Evolutionary conservation across 192 early-diverging fungal species (phyloP).

Genomic region (Phlyctochytrium bullatum): DNA sequence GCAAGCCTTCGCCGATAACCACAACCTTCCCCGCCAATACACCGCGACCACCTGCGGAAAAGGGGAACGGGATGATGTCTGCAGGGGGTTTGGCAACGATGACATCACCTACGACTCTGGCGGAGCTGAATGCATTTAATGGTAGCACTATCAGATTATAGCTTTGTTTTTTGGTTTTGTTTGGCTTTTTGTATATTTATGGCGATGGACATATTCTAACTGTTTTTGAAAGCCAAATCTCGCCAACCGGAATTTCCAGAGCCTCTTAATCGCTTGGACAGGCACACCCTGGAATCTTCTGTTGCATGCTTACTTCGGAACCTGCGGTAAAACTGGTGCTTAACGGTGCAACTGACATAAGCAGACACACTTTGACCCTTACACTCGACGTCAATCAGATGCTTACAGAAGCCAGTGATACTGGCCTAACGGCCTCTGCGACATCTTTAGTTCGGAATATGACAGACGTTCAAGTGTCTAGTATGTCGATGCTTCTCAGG

Average conservation of each 20-base stretch:
- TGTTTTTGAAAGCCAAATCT: background rate
- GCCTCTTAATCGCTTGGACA: background rate
- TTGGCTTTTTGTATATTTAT: too few species aligned
- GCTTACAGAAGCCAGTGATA: background rate
- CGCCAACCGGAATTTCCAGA: background rate
- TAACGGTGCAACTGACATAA: background rate
- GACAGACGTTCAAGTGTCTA: conserved; percentile 5
- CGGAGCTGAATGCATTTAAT: background rate
- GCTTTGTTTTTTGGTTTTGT: too few species aligned
- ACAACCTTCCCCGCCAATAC: background rate
- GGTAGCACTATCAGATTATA: too few species aligned
- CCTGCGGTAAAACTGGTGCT: background rate
- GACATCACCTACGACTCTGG: background rate
- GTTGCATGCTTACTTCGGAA: background rate
- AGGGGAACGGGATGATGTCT: background rate
- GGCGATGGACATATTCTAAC: too few species aligned
- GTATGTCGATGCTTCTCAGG: background rate
- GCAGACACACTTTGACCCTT: background rate
- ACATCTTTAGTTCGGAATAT: conserved; percentile 4
- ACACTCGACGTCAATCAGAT: conserved; percentile 5
- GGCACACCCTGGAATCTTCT: background rate
- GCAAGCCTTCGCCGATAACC: background rate
- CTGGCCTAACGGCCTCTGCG: conserved; percentile 2
- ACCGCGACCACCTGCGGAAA: background rate
- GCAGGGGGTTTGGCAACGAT: too few species aligned